Evolutionary conservation across 2,329 filamentous ascomycete species (phyloP).

Genomic region (Microdochium paspali): DNA sequence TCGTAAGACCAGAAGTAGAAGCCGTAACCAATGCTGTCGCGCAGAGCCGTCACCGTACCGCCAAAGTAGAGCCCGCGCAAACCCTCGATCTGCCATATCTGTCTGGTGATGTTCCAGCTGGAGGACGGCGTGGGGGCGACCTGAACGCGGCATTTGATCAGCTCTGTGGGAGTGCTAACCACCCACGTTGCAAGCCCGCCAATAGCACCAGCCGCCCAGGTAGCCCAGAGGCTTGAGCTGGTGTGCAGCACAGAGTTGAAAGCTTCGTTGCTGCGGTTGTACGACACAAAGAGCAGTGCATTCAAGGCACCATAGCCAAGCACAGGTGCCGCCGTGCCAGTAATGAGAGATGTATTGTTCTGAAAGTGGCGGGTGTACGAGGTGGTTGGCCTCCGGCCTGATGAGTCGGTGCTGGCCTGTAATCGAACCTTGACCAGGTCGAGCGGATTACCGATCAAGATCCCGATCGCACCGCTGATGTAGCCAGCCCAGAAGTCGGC

Average conservation of each 20-base stretch:
- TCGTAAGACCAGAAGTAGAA: constrained; percentile 97
- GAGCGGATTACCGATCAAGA: constrained; percentile 81
- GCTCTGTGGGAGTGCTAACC: constrained; percentile 79
- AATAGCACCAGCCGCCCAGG: constrained; percentile 71
- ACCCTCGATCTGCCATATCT: constrained; percentile 47
- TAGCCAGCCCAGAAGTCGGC: constrained; percentile 94
- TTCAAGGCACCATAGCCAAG: constrained; percentile 87
- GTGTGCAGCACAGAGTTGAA: constrained; percentile 33
- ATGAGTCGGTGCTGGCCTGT: constrained; percentile 48
- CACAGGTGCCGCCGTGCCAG: constrained; percentile 75
- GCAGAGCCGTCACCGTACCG: constrained; percentile 68
- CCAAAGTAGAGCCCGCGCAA: constrained; percentile 72
- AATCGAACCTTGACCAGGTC: constrained; percentile 63
- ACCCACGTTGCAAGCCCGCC: constrained; percentile 81
- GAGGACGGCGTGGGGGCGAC: constrained; percentile 40
- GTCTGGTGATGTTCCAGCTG: constrained; percentile 53
- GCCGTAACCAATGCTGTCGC: constrained; percentile 88
- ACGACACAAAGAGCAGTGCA: constrained; percentile 79
- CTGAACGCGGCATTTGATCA: constrained; percentile 84
- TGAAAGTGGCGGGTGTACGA: constrained; percentile 22
- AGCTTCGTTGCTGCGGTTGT: constrained; percentile 69
- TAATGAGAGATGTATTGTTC: constrained; percentile 30
- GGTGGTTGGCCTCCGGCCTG: constrained; percentile 7
- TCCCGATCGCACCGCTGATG: constrained; percentile 74
- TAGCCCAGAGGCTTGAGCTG: constrained; percentile 47